phyloP scores from a whole-genome alignment of 129 eudicot species.

The Rutidosis leptorrhynchoides region DNA sequence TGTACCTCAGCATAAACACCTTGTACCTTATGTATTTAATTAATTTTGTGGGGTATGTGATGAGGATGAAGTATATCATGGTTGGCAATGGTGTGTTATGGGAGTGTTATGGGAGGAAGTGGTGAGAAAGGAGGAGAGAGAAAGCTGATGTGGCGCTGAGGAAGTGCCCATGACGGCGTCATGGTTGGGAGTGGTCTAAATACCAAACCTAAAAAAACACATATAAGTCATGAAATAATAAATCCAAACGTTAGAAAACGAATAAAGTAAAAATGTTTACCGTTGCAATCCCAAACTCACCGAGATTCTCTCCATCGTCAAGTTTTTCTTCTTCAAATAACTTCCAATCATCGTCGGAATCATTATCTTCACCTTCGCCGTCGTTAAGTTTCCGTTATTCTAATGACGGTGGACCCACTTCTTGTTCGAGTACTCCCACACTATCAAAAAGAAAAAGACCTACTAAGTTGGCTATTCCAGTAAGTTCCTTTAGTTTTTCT shows the following conservation, averaged over 20 bases:
- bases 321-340: conserved; percentile 31
- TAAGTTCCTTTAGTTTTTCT: conserved; percentile 22
- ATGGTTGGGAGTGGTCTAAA: no score
- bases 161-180: no score
- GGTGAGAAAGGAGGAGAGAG: no score
- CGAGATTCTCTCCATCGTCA: conserved; percentile 57
- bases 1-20: no score
- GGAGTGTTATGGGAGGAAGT: no score
- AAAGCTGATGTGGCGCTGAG: no score
- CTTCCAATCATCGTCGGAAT: conserved; percentile 44
- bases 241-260: conserved; percentile 54
- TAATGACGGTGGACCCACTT: conserved; percentile 22
- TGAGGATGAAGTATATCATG: no score
- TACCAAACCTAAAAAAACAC: conserved; percentile 7
- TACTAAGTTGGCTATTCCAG: conserved; percentile 67
- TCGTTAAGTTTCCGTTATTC: conserved; percentile 39
- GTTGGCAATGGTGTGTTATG: no score
- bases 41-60: no score
- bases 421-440: conserved; percentile 12
- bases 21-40: no score
- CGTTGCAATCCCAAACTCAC: conserved; percentile 68
- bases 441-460: conserved; percentile 80
- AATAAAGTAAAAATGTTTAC: conserved; percentile 31
- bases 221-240: conserved; percentile 13
- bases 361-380: conserved; percentile 44